Evolutionary conservation across 495 filamentous ascomycete species (phyloP).

Genomic region (Podospora comata): DNA sequence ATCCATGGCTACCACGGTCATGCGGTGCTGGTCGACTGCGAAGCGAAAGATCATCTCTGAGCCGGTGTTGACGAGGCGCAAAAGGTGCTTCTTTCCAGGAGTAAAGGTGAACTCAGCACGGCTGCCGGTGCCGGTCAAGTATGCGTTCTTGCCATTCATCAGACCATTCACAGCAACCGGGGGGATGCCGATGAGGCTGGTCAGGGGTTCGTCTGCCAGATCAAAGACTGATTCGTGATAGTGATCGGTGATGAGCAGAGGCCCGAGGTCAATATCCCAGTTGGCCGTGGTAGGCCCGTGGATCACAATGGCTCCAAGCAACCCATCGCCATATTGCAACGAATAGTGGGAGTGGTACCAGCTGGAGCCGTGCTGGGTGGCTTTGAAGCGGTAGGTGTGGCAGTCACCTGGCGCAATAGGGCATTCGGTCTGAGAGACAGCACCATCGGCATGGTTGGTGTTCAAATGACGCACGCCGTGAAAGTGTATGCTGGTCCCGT

Average conservation of each 20-base stretch:
- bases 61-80: slow-evolving; percentile 57
- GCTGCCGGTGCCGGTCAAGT: slow-evolving; percentile 28
- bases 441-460: slow-evolving; percentile 37
- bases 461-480: slow-evolving; percentile 47
- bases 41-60: slow-evolving; percentile 50
- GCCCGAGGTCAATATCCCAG: slow-evolving; percentile 51
- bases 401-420: slow-evolving; percentile 44
- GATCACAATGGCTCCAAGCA: slow-evolving; percentile 47
- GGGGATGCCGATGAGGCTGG: slow-evolving; percentile 22
- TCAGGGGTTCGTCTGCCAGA: slow-evolving; percentile 21
- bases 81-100: slow-evolving; percentile 45
- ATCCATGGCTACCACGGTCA: slow-evolving; percentile 53
- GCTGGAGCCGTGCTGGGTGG: slow-evolving; percentile 50
- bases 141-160: slow-evolving; percentile 42
- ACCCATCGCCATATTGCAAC: slow-evolving; percentile 51
- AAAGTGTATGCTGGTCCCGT: slow-evolving; percentile 51
- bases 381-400: slow-evolving; percentile 30
- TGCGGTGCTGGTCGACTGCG: slow-evolving; percentile 49
- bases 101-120: slow-evolving; percentile 37
- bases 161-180: slow-evolving; percentile 28
- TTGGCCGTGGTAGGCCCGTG: slow-evolving; percentile 46
- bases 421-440: slow-evolving; percentile 47
- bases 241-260: slow-evolving; percentile 50
- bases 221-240: slow-evolving; percentile 31
- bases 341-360: slow-evolving; percentile 63